Conservation (phyloP, 495 filamentous ascomycete genomes). For the Aspergillus leporis region DNA sequence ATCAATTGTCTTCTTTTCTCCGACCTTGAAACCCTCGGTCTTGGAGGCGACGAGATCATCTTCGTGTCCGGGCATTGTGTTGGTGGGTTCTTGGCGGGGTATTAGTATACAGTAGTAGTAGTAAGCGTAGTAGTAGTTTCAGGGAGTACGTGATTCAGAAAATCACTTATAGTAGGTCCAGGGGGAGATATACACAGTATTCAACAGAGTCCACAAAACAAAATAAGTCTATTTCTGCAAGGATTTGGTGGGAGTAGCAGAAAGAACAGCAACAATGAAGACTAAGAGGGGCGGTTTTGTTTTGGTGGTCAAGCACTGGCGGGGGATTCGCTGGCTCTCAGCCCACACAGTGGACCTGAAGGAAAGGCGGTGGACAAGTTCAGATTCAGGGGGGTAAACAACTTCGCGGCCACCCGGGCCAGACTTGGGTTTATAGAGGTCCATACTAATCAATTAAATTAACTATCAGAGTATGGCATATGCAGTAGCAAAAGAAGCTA, state of each 20-base stretch:
- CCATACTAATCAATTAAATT: neutral
- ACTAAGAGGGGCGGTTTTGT: slow-evolving; percentile 7
- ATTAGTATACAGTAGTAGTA: neutral
- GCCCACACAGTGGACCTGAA: neutral
- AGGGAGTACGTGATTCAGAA: neutral
- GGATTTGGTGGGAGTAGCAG: neutral
- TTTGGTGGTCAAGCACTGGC: neutral
- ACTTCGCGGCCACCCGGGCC: no score
- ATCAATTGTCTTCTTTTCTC: slow-evolving; percentile 94
- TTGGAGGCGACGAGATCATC: slow-evolving; percentile 84
- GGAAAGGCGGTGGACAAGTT: neutral
- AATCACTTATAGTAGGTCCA: neutral
- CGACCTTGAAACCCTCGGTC: slow-evolving; percentile 95
- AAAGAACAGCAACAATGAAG: neutral
- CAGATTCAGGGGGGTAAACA: neutral
- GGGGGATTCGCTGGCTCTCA: neutral
- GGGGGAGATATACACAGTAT: neutral
- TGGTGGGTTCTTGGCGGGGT: slow-evolving; percentile 19
- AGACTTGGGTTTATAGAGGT: neutral
- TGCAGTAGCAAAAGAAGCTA: no score
- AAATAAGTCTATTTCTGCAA: slow-evolving; percentile 3
- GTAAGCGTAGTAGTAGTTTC: neutral
- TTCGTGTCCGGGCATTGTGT: slow-evolving; percentile 71
- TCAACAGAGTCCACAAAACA: neutral
- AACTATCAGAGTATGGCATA: no score